These are phyloP conservation scores for Cornus florida DNA, from an alignment of 148 eudicot genomes.

Conservation along the genomic window DNA sequence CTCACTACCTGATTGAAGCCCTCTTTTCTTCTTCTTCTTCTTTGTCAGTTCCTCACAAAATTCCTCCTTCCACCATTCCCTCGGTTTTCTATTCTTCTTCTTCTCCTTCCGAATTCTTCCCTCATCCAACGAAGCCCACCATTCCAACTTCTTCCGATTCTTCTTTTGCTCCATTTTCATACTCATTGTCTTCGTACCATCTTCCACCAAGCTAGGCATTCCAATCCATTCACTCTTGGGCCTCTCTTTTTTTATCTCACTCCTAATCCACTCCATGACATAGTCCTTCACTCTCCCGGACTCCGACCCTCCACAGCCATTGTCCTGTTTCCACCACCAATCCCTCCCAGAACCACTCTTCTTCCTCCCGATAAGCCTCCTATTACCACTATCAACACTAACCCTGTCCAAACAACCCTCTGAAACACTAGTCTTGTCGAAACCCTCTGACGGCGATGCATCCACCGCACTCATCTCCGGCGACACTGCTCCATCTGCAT, in stretches of 20 bases:
- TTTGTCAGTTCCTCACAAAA: constrained; percentile 81
- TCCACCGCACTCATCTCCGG: constrained; percentile 34
- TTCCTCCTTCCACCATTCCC: constrained; percentile 99
- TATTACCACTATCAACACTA: constrained; percentile 65
- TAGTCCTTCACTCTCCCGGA: constrained; percentile 84
- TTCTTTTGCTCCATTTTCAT: constrained; percentile 46
- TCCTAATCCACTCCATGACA: constrained; percentile 99
- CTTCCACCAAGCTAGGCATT: constrained; percentile 26
- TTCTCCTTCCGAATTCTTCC: constrained; percentile 47
- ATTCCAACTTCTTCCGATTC: constrained; percentile 59
- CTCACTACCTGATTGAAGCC: constrained; percentile 31
- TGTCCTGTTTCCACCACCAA: constrained; percentile 99
- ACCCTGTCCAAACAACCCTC: constrained; percentile 61
- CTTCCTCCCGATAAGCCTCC: constrained; percentile 51
- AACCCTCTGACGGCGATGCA: constrained; percentile 53
- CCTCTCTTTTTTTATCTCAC: constrained; percentile 86
- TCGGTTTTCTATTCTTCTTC: constrained; percentile 77
- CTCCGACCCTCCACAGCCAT: constrained; percentile 46
- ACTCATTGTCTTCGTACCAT: neutral
- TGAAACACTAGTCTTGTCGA: constrained; percentile 61
- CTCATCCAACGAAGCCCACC: constrained; percentile 80
- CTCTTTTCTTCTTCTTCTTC: constrained; percentile 66
- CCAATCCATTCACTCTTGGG: constrained; percentile 57
- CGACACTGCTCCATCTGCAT: constrained; percentile 15
- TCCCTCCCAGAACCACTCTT: constrained; percentile 60